Evolutionary conservation across 1,284 basidiomycete species (phyloP).

Genomic region (Apiotrichum siamense): DNA sequence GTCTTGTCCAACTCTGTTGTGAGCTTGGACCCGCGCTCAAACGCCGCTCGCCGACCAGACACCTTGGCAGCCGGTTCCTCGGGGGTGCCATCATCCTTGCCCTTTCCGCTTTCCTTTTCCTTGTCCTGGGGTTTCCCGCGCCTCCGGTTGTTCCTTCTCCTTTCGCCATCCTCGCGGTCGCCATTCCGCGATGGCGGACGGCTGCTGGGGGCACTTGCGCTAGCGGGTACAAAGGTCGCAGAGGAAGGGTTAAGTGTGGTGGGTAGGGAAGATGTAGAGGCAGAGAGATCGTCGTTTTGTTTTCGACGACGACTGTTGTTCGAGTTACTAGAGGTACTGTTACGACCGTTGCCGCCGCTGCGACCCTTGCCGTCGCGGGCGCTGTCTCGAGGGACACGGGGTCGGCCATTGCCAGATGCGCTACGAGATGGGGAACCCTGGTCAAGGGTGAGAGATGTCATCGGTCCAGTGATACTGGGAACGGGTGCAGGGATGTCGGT

Average conservation of each 20-base stretch:
- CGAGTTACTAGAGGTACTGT: neutral
- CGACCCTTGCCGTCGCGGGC: conserved; percentile 2
- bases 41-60: conserved; percentile 31
- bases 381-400: too few species aligned
- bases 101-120: neutral
- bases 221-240: conserved; percentile 6
- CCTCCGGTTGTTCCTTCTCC: neutral
- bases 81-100: neutral
- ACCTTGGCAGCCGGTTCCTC: conserved; percentile 4
- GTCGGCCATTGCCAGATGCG: too few species aligned
- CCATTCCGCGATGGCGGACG: neutral
- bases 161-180: conserved; percentile 1
- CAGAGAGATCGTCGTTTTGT: neutral
- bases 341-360: neutral
- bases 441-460: too few species aligned
- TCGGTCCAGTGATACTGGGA: too few species aligned
- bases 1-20: conserved; percentile 8
- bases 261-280: neutral
- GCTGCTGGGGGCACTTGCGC: neutral
- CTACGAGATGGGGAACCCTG: too few species aligned
- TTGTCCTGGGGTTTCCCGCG: neutral
- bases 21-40: conserved; percentile 25
- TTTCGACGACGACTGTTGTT: neutral
- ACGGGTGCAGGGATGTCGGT: too few species aligned
- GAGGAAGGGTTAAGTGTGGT: conserved; percentile 12